A percentile compares a stretch with the other conserved stretches of the same genome.
Evolutionary conservation across 768 basidiomycete species (phyloP).

Genomic region (Exidia glandulosa): DNA sequence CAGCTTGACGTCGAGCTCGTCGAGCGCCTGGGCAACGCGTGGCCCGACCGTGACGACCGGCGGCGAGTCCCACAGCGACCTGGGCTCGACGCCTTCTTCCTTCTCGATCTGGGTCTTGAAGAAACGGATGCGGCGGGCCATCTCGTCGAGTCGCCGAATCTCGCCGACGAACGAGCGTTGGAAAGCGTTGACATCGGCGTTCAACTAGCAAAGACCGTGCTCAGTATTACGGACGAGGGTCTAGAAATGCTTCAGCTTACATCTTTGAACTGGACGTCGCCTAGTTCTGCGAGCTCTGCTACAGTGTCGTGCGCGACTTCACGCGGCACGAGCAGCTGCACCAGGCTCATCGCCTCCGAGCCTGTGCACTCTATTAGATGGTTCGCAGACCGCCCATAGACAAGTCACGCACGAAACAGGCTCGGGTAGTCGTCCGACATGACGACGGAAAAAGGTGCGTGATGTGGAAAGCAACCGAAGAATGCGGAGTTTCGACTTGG

Average conservation of each 20-base stretch:
- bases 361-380: conserved; percentile 32
- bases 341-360: conserved; percentile 96
- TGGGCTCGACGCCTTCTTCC: conserved; percentile 70
- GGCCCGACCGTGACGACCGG: conserved; percentile 85
- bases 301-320: conserved; percentile 98
- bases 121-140: conserved; percentile 89
- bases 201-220: conserved; percentile 51
- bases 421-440: conserved; percentile 8
- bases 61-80: conserved; percentile 77
- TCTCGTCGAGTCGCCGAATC: conserved; percentile 90
- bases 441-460: no score
- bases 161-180: conserved; percentile 97
- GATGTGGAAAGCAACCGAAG: no score
- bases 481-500: no score
- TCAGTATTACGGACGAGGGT: background rate
- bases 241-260: conserved; percentile 33
- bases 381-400: background rate
- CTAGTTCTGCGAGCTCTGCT: conserved; percentile 88
- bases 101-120: conserved; percentile 78
- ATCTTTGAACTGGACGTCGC: conserved; percentile 95
- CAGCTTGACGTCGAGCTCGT: conserved; percentile 83
- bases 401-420: conserved; percentile 10
- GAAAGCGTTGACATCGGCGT: conserved; percentile 91
- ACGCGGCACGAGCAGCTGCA: conserved; percentile 92
- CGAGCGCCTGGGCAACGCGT: conserved; percentile 83